Conservation (phyloP, 1,139 yeast species). For the Eremothecium coryli region DNA sequence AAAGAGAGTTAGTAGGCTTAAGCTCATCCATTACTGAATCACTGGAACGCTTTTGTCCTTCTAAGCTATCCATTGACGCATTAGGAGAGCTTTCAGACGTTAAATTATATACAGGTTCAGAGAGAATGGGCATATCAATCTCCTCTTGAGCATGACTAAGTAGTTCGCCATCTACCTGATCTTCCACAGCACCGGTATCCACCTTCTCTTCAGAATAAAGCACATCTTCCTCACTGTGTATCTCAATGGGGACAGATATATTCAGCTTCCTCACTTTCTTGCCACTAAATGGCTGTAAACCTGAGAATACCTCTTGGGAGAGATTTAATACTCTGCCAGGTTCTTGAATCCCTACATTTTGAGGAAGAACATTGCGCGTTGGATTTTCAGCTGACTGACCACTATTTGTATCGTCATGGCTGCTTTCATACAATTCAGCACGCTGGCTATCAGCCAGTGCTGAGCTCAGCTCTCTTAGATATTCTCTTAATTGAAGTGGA, state of each 20-base stretch:
- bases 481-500: constrained; percentile 14
- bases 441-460: too few species aligned
- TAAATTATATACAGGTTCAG: not conserved
- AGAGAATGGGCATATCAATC: too few species aligned
- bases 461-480: constrained; percentile 21
- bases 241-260: constrained; percentile 6
- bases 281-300: not conserved
- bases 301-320: constrained; percentile 5
- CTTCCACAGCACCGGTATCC: not conserved
- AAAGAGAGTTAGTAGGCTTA: not conserved
- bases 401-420: too few species aligned
- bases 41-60: not conserved
- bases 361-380: too few species aligned
- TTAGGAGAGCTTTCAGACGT: not conserved
- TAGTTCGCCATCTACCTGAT: too few species aligned
- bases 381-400: too few species aligned
- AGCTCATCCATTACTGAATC: not conserved
- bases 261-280: constrained; percentile 4
- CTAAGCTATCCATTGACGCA: not conserved
- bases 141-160: too few species aligned
- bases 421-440: too few species aligned
- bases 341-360: too few species aligned
- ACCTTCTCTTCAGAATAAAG: not conserved
- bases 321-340: too few species aligned
- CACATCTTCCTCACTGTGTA: not conserved